phyloP scores from a whole-genome alignment of 768 basidiomycete species.

The Mycena galericulata region DNA sequence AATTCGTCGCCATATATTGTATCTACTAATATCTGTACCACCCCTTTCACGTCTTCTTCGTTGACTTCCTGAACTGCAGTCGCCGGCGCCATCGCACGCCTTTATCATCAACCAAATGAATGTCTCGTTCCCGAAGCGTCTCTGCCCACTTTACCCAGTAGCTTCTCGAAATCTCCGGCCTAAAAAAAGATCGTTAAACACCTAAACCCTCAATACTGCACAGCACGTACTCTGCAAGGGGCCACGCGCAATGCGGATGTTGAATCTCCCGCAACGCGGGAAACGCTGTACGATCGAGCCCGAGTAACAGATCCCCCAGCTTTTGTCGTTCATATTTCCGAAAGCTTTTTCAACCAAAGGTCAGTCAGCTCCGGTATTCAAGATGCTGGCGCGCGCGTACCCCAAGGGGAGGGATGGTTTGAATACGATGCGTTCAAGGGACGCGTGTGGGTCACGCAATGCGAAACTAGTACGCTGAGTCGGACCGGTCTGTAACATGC shows the following conservation, averaged over 20 bases:
- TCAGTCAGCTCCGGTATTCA: not conserved
- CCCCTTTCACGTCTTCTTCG: no score
- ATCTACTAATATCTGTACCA: no score
- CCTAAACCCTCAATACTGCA: no score
- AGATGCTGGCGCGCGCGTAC: not conserved
- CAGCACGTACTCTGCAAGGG: not conserved
- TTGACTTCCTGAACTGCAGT: no score
- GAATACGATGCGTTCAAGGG: constrained; percentile 19
- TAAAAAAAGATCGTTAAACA: no score
- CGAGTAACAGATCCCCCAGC: not conserved
- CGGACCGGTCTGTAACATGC: not conserved
- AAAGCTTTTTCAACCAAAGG: not conserved
- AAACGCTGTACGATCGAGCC: not conserved
- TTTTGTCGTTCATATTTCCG: not conserved
- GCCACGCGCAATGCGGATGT: not conserved
- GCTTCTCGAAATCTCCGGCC: no score
- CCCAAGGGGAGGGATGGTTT: not conserved
- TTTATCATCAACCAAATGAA: no score
- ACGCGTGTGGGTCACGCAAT: not conserved
- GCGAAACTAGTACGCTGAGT: not conserved
- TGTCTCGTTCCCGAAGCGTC: no score
- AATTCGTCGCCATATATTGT: no score
- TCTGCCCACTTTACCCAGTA: no score
- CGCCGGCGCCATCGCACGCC: no score
- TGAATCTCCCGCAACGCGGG: no score